Base-by-base conservation (phyloP, 2,329 filamentous ascomycete species). In the Sclerotinia glacialis region DNA sequence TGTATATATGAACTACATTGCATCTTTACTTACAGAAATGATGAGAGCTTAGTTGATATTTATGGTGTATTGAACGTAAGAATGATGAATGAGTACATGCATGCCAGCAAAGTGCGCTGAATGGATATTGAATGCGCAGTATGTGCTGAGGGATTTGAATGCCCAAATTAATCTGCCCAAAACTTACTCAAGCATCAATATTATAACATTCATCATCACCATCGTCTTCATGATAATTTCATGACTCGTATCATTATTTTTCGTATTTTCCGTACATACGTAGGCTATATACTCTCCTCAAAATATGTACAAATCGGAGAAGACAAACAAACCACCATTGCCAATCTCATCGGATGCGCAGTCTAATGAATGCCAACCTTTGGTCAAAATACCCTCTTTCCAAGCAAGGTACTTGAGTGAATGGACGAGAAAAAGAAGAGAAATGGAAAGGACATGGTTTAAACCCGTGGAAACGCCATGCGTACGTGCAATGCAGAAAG, bases 401-500 rank as follows among this genome's bases (percentile, higher is more conserved):
- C 37, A 40, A 42, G n/a, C n/a, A 56, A 40, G 37, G 37, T 55
- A 40, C 34, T 31, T 14, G 31, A 40, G n/a, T 37, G 4, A 21
- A n/a, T 44, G 44, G n/a, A 49, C 21, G 34, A 37, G 58, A 49
- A 60, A 60, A 49, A 21, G 21, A 40, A 61, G 42, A 37, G 44
- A 16, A 37, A 47, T 23, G 47, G 21, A 61, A 46, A 46, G 18
- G 6, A 14, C 40, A 31, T 54, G 23, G 26, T 64, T 34, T 60
- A 44, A 40, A 28, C 44, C 63, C 53, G 28, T 52, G 21, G 23
- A 59, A 65, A 65, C 63, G 54, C 63, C 63, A 37, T 61, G 42
- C 58, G 21, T 34, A 37, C n/a, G 44, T 49, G 31, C 44, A 61
- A 18, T 61, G 64, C 56, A 52, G n/a, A 50, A 49, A 49, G n/a